Percentiles rank a stretch among this genome's conserved stretches.
Evolutionary conservation across 1,284 basidiomycete species (phyloP).

Genomic region (Rhodotorula mucilaginosa): DNA sequence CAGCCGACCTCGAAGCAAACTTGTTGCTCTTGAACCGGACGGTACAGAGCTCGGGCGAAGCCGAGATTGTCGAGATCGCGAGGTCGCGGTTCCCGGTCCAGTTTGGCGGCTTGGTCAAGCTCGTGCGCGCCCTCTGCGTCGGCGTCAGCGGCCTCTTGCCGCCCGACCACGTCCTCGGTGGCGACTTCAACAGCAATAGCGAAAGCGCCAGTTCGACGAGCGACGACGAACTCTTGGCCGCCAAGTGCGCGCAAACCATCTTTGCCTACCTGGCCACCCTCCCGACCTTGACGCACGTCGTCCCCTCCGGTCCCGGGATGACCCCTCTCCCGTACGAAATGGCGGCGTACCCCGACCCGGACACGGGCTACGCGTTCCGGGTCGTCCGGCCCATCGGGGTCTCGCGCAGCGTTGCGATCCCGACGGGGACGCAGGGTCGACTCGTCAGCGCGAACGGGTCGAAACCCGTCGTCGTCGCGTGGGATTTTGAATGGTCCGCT

Average conservation of each 20-base stretch:
- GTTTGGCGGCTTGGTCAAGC: conserved; percentile 65
- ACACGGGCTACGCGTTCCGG: conserved; percentile 59
- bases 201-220: conserved; percentile 39
- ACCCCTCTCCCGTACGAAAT: conserved; percentile 56
- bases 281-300: conserved; percentile 70
- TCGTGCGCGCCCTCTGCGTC: conserved; percentile 72
- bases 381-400: conserved; percentile 67
- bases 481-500: conserved; percentile 74
- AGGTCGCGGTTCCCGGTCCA: conserved; percentile 77
- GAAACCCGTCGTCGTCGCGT: conserved; percentile 66
- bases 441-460: conserved; percentile 65
- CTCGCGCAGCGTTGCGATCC: conserved; percentile 69
- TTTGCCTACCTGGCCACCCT: conserved; percentile 70
- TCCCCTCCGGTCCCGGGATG: conserved; percentile 52
- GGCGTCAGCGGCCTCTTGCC: conserved; percentile 42
- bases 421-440: conserved; percentile 64
- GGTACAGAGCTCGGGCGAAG: conserved; percentile 53
- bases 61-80: conserved; percentile 74
- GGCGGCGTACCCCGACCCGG: conserved; percentile 60
- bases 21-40: conserved; percentile 14
- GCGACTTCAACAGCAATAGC: conserved; percentile 47
- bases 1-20: conserved; percentile 45
- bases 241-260: conserved; percentile 61
- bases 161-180: conserved; percentile 52
- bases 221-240: conserved; percentile 42